Conservation (phyloP, 1,284 basidiomycete species). For the Cystobasidium pallidum region DNA sequence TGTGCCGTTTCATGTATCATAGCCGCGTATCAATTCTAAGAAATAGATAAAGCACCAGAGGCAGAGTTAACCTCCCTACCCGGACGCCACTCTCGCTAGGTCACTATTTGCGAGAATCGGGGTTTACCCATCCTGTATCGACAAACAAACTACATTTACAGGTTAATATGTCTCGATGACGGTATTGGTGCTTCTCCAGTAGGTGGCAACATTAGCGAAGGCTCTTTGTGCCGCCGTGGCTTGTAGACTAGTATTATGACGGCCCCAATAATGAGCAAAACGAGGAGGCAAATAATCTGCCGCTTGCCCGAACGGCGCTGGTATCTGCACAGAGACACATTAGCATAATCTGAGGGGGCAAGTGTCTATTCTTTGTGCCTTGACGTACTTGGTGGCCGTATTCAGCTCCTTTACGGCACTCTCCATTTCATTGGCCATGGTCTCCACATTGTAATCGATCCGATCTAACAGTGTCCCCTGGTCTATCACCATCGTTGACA, state of each 20-base stretch:
- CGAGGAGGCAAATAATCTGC: slow-evolving; percentile 86
- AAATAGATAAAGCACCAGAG: too few relatives aligned
- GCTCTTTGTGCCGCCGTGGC: slow-evolving; percentile 60
- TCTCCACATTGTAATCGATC: slow-evolving; percentile 96
- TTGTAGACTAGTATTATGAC: slow-evolving; percentile 80
- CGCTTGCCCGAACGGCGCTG: slow-evolving; percentile 89
- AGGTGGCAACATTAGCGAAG: neutral
- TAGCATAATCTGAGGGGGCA: slow-evolving; percentile 6
- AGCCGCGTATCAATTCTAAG: too few relatives aligned
- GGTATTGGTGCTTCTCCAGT: neutral
- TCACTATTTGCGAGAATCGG: too few relatives aligned
- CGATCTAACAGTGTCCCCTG: slow-evolving; percentile 96
- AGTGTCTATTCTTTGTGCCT: too few relatives aligned
- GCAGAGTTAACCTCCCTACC: too few relatives aligned
- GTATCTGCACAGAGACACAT: slow-evolving; percentile 63
- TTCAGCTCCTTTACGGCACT: slow-evolving; percentile 84
- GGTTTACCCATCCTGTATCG: too few relatives aligned
- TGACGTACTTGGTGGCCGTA: slow-evolving; percentile 72
- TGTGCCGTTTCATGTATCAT: neutral
- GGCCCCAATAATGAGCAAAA: slow-evolving; percentile 85
- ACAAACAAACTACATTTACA: neutral
- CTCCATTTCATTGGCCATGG: slow-evolving; percentile 76
- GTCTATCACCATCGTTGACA: slow-evolving; percentile 90
- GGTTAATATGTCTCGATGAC: neutral
- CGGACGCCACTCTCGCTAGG: too few relatives aligned